Evolutionary conservation across 2,329 filamentous ascomycete species (phyloP).

Genomic region (Diaporthe helianthi): DNA sequence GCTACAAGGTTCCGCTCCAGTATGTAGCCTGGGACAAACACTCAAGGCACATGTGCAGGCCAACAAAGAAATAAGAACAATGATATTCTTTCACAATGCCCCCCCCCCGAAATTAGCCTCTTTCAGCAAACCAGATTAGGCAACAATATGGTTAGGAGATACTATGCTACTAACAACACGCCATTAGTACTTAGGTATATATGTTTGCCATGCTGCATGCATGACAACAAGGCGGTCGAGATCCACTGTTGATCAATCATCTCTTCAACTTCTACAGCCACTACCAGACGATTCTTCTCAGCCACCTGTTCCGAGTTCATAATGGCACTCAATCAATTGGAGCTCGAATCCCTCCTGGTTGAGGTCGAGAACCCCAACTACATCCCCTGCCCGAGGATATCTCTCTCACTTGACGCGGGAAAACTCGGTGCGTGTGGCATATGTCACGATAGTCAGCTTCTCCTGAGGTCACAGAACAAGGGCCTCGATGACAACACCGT

Average conservation of each 20-base stretch:
- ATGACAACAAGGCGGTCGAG: not conserved
- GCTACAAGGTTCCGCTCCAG: not conserved
- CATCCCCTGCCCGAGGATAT: conserved; percentile 26
- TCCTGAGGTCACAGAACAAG: not conserved
- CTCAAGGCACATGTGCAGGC: not conserved
- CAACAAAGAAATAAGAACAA: conserved; percentile 8
- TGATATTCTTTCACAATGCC: not conserved
- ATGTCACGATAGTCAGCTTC: conserved; percentile 22
- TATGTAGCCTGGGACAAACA: too few relatives aligned
- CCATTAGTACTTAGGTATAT: too few relatives aligned
- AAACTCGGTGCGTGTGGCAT: conserved; percentile 22
- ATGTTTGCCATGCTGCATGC: not conserved
- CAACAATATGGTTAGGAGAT: not conserved
- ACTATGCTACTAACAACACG: not conserved
- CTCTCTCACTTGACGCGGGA: not conserved
- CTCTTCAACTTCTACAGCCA: not conserved
- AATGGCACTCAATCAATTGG: not conserved
- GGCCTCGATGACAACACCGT: not conserved
- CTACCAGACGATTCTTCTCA: too few relatives aligned
- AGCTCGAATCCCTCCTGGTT: conserved; percentile 25
- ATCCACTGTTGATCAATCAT: not conserved
- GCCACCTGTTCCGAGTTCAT: not conserved
- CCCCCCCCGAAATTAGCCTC: not conserved
- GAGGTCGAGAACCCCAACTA: conserved; percentile 15
- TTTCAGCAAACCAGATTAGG: not conserved